A percentile compares a stretch with the other conserved stretches of the same genome.
Evolutionary conservation across 805 yeast species (phyloP).

Genomic region (Candida vaughaniae): DNA sequence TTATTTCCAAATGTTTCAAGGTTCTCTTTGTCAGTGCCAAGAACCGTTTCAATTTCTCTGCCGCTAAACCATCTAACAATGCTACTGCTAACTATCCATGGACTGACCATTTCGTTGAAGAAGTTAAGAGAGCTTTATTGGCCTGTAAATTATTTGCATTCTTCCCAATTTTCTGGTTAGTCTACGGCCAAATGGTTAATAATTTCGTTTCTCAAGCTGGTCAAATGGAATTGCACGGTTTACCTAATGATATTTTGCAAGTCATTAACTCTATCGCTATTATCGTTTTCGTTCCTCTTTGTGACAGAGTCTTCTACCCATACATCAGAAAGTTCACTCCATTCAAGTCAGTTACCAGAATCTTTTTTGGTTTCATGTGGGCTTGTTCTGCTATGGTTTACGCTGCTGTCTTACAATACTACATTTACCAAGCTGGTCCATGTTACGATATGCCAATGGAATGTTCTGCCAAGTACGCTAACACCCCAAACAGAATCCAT

Average conservation of each 20-base stretch:
- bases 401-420: conserved; percentile 73
- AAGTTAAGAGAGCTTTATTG: conserved; percentile 59
- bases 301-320: conserved; percentile 56
- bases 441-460: conserved; percentile 62
- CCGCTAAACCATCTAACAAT: conserved; percentile 58
- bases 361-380: conserved; percentile 66
- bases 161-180: conserved; percentile 74
- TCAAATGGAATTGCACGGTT: conserved; percentile 68
- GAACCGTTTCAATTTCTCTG: conserved; percentile 50
- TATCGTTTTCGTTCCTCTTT: conserved; percentile 74
- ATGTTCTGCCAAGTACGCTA: conserved; percentile 33
- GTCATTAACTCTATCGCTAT: conserved; percentile 74
- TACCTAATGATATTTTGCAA: conserved; percentile 79
- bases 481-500: conserved; percentile 54
- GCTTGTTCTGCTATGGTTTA: conserved; percentile 67
- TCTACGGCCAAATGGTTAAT: conserved; percentile 68
- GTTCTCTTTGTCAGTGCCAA: conserved; percentile 40
- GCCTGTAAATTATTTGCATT: conserved; percentile 75
- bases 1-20: conserved; percentile 53
- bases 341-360: conserved; percentile 71
- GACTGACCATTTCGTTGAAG: conserved; percentile 73
- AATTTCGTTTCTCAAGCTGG: conserved; percentile 76
- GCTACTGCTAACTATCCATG: conserved; percentile 51
- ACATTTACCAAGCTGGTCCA: conserved; percentile 69
- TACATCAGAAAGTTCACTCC: conserved; percentile 46